Conservation (phyloP, 805 yeast genomes). For the Lipomyces sp. region DNA sequence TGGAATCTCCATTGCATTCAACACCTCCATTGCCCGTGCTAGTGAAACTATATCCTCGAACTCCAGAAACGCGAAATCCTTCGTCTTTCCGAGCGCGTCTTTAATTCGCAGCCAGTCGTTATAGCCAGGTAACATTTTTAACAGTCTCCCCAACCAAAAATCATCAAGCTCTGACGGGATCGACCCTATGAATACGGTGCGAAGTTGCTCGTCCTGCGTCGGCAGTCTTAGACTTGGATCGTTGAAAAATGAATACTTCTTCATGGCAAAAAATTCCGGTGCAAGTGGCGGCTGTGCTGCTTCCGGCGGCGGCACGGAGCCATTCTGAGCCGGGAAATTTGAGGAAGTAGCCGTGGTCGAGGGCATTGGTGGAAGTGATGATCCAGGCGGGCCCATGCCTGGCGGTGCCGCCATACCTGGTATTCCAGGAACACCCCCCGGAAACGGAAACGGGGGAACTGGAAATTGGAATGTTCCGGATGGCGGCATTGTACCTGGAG, state of each 20-base stretch:
- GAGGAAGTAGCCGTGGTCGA: too few relatives aligned
- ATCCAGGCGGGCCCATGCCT: too few relatives aligned
- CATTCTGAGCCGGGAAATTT: too few relatives aligned
- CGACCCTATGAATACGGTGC: conserved; percentile 15
- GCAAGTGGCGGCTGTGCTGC: too few relatives aligned
- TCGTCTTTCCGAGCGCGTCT: conserved; percentile 16
- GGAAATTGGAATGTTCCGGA: too few relatives aligned
- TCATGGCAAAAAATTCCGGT: neutral
- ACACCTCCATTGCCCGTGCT: conserved; percentile 9
- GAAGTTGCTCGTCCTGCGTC: conserved; percentile 19
- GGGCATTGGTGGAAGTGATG: too few relatives aligned
- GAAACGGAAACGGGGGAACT: too few relatives aligned
- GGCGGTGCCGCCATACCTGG: too few relatives aligned
- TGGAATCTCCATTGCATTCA: conserved; percentile 15
- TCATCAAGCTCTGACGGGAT: conserved; percentile 28
- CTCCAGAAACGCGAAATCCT: conserved; percentile 25
- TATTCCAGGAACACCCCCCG: too few relatives aligned
- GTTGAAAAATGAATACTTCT: conserved; percentile 4
- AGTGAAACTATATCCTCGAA: conserved; percentile 16
- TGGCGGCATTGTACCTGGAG: too few relatives aligned
- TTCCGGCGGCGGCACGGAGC: neutral
- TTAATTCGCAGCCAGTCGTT: conserved; percentile 21
- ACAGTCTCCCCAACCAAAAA: conserved; percentile 26
- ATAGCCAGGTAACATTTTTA: conserved; percentile 11
- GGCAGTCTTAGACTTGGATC: conserved; percentile 22